Evolutionary conservation across 768 basidiomycete genomes (phyloP), one percentile per base, ranked within the genome.

Genomic region (Leucocoprinus birnbaumii): DNA sequence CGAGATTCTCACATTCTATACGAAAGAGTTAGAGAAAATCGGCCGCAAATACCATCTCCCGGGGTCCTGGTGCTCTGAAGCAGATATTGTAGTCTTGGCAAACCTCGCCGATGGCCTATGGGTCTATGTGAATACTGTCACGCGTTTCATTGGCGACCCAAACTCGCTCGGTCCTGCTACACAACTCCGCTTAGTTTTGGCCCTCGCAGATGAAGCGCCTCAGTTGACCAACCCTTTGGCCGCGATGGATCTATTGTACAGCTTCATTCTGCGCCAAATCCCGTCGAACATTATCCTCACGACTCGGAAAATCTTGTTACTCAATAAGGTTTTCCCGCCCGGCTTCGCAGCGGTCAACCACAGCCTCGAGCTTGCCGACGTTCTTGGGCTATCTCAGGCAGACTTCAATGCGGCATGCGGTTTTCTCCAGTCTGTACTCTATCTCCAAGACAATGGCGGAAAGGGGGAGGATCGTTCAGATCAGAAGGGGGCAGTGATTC

Each of bases 21-120:
- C 24, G 22, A 55, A 56, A 22, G 55, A 44, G 25, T 49, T 59
- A n/a, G 11, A n/a, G n/a, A 27, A 31, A 10, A 42, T 26, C 18
- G 25, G 19, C 1, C 35, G 38, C 21, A 45, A 31, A 11, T 25
- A 19, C 9, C 41, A 19, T 6, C 14, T 34, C 4, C 50, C 46
- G 3, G 38, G 47, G 19, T 34, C 51, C 0, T 59, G 58, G 58
- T 54, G 54, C 8, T 31, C 49, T 2, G 49, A 56, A 44, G 22
- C 21, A 1, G 40, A 46, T 2, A 16, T 59, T 31, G 21, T 35
- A 4, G 48, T 16, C 13, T 46, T 56, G 13, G 49, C 49, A 0
- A n/a, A 42, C 3, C 26, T 43, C 19, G 46, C 50, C 3, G 49
- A 34, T 9, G 49, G 49, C 18, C 25, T 50, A 14, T 50, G 18